Conservation (phyloP, 495 filamentous ascomycete species). For the Ascodesmis nigricans region DNA sequence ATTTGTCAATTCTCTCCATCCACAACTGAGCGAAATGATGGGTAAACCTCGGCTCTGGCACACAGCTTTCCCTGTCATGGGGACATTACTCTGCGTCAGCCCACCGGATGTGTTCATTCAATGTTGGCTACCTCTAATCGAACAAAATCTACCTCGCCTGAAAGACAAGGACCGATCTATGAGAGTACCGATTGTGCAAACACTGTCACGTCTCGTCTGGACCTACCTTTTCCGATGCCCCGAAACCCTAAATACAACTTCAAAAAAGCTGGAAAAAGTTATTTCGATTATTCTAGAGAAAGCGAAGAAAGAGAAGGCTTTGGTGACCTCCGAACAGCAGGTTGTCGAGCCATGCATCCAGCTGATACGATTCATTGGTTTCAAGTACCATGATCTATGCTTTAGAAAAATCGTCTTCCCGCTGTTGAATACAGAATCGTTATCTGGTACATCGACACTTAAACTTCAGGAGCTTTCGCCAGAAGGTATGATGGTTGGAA, state of each 20-base stretch:
- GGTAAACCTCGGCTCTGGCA: slow-evolving; percentile 79
- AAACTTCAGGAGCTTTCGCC: slow-evolving; percentile 86
- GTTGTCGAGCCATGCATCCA: slow-evolving; percentile 79
- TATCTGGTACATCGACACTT: slow-evolving; percentile 54
- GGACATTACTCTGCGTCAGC: slow-evolving; percentile 68
- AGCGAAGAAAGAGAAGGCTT: slow-evolving; percentile 37
- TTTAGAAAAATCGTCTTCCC: slow-evolving; percentile 85
- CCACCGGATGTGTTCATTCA: slow-evolving; percentile 56
- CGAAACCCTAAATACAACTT: slow-evolving; percentile 45
- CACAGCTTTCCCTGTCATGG: slow-evolving; percentile 64
- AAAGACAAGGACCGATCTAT: slow-evolving; percentile 79
- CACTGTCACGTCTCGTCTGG: slow-evolving; percentile 83
- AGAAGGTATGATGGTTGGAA: slow-evolving; percentile 88
- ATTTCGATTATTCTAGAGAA: slow-evolving; percentile 55
- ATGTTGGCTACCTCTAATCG: slow-evolving; percentile 67
- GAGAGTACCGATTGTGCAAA: slow-evolving; percentile 62
- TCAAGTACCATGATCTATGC: slow-evolving; percentile 77
- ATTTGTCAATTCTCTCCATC: slow-evolving; percentile 52
- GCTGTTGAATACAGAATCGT: slow-evolving; percentile 74
- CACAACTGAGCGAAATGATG: slow-evolving; percentile 58
- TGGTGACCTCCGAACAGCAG: slow-evolving; percentile 55
- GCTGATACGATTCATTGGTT: slow-evolving; percentile 84
- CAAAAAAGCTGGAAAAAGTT: slow-evolving; percentile 71
- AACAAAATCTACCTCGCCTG: slow-evolving; percentile 48
- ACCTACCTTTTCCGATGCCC: slow-evolving; percentile 69